A percentile compares a stretch with the other conserved stretches of the same genome.
These are phyloP conservation scores for Fraxinus baroniana DNA, from an alignment of 305 asterid species.

Conservation along the genomic window DNA sequence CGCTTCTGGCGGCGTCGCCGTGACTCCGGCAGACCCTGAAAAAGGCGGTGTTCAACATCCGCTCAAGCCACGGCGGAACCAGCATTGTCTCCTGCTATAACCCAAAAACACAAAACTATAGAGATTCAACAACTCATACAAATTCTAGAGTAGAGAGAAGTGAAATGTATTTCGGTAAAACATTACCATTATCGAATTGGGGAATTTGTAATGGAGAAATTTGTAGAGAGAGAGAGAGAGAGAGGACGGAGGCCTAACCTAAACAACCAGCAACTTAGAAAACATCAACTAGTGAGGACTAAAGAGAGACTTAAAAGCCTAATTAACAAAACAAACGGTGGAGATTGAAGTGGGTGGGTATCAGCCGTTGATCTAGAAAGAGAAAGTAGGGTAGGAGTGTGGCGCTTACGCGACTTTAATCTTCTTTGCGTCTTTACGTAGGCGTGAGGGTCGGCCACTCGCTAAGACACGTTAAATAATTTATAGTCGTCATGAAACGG, in stretches of 20 bases:
- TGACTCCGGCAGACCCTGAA: constrained; percentile 73
- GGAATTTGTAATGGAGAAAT: constrained; percentile 30
- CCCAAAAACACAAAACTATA: constrained; percentile 14
- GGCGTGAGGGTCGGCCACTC: constrained; percentile 62
- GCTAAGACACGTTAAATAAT: constrained; percentile 38
- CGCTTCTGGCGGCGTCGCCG: constrained; percentile 79
- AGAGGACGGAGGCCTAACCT: constrained; percentile 52
- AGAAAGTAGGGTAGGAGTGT: constrained; percentile 37
- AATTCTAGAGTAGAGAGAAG: constrained; percentile 16
- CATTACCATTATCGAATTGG: constrained; percentile 38
- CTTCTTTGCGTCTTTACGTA: constrained; percentile 69
- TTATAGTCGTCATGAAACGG: constrained; percentile 35
- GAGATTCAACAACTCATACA: background rate
- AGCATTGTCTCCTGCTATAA: constrained; percentile 44
- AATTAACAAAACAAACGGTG: constrained; percentile 36
- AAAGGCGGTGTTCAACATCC: constrained; percentile 54
- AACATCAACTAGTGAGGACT: constrained; percentile 29
- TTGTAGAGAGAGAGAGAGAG: constrained; percentile 11
- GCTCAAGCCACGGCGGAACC: constrained; percentile 92
- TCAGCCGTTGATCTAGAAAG: constrained; percentile 48
- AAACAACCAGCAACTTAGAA: constrained; percentile 90
- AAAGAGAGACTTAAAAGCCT: constrained; percentile 33
- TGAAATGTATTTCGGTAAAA: background rate
- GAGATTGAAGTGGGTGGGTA: constrained; percentile 39
- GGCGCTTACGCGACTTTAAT: constrained; percentile 82